These are phyloP conservation scores for Gynandropsis gynandra DNA, from an alignment of 345 rosid genomes.

Conservation along the genomic window DNA sequence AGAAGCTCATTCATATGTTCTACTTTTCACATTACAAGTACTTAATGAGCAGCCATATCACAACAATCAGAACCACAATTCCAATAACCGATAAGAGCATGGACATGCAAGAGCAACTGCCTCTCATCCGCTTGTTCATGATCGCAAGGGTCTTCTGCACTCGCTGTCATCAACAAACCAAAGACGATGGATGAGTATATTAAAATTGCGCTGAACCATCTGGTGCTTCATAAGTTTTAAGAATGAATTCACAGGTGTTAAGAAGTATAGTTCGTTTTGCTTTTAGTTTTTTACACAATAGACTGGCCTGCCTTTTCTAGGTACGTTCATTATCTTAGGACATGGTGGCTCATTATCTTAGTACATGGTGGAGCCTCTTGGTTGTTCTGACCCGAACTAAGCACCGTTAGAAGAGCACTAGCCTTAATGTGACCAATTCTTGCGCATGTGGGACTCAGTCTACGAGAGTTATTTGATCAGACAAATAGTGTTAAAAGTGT, in stretches of 20 bases:
- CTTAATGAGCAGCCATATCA: constrained; percentile 59
- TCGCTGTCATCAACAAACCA: constrained; percentile 44
- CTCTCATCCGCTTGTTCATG: constrained; percentile 84
- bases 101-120: constrained; percentile 86
- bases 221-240: neutral
- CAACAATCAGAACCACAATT: constrained; percentile 67
- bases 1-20: constrained; percentile 6
- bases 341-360: constrained; percentile 12
- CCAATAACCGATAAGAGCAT: constrained; percentile 74
- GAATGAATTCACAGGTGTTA: too few relatives aligned
- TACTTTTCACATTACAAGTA: constrained; percentile 40
- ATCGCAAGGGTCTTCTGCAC: constrained; percentile 87
- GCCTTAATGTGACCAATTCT: neutral
- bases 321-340: too few relatives aligned
- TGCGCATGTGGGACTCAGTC: constrained; percentile 4
- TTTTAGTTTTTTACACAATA: too few relatives aligned
- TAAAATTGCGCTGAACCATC: neutral
- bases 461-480: neutral
- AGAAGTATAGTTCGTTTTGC: too few relatives aligned
- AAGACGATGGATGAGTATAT: constrained; percentile 2
- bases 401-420: neutral
- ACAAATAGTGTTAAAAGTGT: neutral
- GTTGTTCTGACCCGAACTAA: constrained; percentile 8
- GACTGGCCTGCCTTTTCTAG: too few relatives aligned
- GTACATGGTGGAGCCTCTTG: neutral